Conservation (phyloP, 208 protist genomes). For the Trypanosoma grayi region DNA sequence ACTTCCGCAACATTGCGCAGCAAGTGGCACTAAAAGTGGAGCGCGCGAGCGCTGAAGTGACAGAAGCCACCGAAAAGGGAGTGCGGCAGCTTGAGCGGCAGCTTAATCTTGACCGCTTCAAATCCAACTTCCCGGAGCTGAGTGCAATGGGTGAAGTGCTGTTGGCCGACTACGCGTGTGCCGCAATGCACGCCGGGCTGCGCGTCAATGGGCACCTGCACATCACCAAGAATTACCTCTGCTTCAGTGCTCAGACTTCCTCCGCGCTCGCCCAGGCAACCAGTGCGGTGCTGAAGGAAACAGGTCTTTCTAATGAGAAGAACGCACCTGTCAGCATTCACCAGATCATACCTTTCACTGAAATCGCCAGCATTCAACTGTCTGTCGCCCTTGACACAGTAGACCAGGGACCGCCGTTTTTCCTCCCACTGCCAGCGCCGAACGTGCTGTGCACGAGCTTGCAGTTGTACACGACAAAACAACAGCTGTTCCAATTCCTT, state of each 20-base stretch:
- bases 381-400: slow-evolving; percentile 62
- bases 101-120: slow-evolving; percentile 55
- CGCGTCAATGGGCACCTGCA: slow-evolving; percentile 46
- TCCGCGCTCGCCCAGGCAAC: slow-evolving; percentile 34
- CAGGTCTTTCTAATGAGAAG: neutral
- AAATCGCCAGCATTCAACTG: slow-evolving; percentile 60
- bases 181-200: slow-evolving; percentile 51
- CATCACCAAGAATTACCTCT: slow-evolving; percentile 64
- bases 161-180: slow-evolving; percentile 63
- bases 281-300: slow-evolving; percentile 31
- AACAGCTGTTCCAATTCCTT: slow-evolving; percentile 75
- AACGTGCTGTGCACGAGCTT: slow-evolving; percentile 64
- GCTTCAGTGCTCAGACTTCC: slow-evolving; percentile 51
- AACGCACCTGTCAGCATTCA: slow-evolving; percentile 29
- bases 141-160: slow-evolving; percentile 52
- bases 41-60: slow-evolving; percentile 46
- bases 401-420: slow-evolving; percentile 46
- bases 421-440: slow-evolving; percentile 53
- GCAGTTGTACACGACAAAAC: slow-evolving; percentile 61
- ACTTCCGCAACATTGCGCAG: slow-evolving; percentile 29
- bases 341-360: slow-evolving; percentile 50
- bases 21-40: slow-evolving; percentile 45
- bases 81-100: slow-evolving; percentile 61
- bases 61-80: slow-evolving; percentile 42
- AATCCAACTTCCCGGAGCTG: slow-evolving; percentile 54